Evolutionary conservation across 371 early-diverging fungal species (phyloP), one percentile per base, ranked within the genome.

Genomic region (Parasitella parasitica): DNA sequence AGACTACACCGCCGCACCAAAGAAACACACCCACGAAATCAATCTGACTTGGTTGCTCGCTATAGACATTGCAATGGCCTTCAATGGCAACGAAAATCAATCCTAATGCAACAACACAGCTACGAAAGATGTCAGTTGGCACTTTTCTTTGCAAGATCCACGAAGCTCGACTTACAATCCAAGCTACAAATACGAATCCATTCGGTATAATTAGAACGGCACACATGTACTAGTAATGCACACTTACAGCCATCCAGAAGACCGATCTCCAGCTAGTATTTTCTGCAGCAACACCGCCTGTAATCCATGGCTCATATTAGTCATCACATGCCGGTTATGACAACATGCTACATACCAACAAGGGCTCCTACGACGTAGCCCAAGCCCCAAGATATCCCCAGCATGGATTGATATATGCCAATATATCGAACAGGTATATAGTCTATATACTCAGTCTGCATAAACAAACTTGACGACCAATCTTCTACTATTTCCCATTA

Each of bases 281-380:
- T 22, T 63, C 39, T 13, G 63, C 71, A 0, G 78, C 72, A 8
- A 67, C 41, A 4, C 75, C 78, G 54, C 77, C 77, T 68, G 27
- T 36, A 16, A 18, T n/a, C 41, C 41, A 41, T 16, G 20, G 18
- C 6, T 8, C 32, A n/a, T n/a, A 41, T 41, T 41, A 41, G 41
- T 18, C 41, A 43, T 36, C 41, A 43, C 16, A 49, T 32, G 27
- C 52, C 15, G 49, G 15, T 12, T 3, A 16, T 24, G 9, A 30
- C 36, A n/a, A 41, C 16, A 16, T 20, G 6, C 20, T 53, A 20
- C 54, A 41, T 59, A 76, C 77, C 86, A 11, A 87, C 57, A 9
- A 86, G 70, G 1, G 87, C 87, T 18, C 87, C 88, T 3, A 83
- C 71, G 9, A 86, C 69, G 35, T 83, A 84, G 2, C 85, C 82